Conservation (phyloP, 345 rosid species). For the Linum lewisii region DNA sequence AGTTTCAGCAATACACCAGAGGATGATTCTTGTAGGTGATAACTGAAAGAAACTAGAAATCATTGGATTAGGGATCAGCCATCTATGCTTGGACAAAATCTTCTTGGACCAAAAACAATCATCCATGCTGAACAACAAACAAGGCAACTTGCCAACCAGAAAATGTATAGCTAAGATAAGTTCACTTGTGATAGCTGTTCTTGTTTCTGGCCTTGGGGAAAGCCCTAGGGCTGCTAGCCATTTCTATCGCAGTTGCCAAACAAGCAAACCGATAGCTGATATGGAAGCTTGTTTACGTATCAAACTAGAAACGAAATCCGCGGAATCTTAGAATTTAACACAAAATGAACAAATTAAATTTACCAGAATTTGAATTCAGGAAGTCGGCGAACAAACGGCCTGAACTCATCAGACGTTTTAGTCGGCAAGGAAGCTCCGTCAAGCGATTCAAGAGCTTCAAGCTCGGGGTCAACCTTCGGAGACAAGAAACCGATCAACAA, state of each 20-base stretch:
- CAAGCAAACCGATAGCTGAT: not conserved
- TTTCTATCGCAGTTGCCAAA: not conserved
- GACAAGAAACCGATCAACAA: conserved; percentile 71
- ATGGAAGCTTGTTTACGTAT: not conserved
- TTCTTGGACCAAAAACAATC: too few relatives aligned
- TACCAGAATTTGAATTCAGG: conserved; percentile 85
- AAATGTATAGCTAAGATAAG: not conserved
- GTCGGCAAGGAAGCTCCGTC: conserved; percentile 44
- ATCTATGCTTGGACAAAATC: too few relatives aligned
- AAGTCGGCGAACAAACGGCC: conserved; percentile 72
- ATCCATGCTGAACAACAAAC: not conserved
- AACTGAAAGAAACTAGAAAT: too few relatives aligned
- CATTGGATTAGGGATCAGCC: too few relatives aligned
- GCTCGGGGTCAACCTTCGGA: conserved; percentile 69
- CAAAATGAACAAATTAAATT: not conserved
- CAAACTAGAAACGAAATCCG: not conserved
- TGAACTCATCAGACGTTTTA: conserved; percentile 48
- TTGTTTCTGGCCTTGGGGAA: not conserved
- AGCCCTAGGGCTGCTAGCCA: not conserved
- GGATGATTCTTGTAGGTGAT: too few relatives aligned
- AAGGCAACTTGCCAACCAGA: not conserved
- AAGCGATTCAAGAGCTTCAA: conserved; percentile 50
- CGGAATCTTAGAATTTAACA: too few relatives aligned
- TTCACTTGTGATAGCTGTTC: not conserved
- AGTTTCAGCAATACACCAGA: too few relatives aligned